phyloP scores from a whole-genome alignment of 2,329 filamentous ascomycete genomes.

The Hypomyces rosellus region DNA sequence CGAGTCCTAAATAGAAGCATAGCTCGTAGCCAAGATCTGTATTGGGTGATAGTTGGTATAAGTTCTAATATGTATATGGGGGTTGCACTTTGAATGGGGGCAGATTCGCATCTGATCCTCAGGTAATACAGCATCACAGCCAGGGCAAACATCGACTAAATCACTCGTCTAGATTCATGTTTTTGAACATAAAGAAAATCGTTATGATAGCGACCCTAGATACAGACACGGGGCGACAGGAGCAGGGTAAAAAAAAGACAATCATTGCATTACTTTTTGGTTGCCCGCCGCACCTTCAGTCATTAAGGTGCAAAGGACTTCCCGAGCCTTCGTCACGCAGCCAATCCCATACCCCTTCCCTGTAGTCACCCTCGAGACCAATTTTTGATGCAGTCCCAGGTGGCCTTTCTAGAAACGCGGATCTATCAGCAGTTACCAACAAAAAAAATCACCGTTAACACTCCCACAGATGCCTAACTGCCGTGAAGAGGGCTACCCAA shows the following conservation, averaged over 20 bases:
- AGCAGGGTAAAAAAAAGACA: constrained; percentile 28
- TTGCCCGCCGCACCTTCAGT: constrained; percentile 31
- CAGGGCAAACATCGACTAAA: too few relatives aligned
- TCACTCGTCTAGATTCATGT: too few relatives aligned
- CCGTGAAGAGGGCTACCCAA: constrained; percentile 18
- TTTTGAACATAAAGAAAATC: constrained; percentile 14
- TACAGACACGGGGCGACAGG: constrained; percentile 26
- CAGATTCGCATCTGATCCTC: too few relatives aligned
- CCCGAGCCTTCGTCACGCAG: constrained; percentile 33
- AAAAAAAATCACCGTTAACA: constrained; percentile 25
- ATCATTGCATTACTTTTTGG: constrained; percentile 39
- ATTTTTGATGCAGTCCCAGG: constrained; percentile 21
- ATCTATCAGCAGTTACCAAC: constrained; percentile 36
- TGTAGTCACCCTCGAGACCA: constrained; percentile 24
- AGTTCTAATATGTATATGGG: too few relatives aligned
- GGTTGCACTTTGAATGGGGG: too few relatives aligned
- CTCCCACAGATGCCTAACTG: constrained; percentile 24
- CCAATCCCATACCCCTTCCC: constrained; percentile 25
- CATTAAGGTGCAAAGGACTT: constrained; percentile 33
- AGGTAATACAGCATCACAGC: too few relatives aligned
- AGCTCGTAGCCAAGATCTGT: too few relatives aligned
- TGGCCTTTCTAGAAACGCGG: constrained; percentile 32
- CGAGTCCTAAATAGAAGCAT: too few relatives aligned
- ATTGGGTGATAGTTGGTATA: too few relatives aligned
- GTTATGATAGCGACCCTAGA: constrained; percentile 26